phyloP scores from a whole-genome alignment of 352 stramenopile species.

The Pythium monospermum region DNA sequence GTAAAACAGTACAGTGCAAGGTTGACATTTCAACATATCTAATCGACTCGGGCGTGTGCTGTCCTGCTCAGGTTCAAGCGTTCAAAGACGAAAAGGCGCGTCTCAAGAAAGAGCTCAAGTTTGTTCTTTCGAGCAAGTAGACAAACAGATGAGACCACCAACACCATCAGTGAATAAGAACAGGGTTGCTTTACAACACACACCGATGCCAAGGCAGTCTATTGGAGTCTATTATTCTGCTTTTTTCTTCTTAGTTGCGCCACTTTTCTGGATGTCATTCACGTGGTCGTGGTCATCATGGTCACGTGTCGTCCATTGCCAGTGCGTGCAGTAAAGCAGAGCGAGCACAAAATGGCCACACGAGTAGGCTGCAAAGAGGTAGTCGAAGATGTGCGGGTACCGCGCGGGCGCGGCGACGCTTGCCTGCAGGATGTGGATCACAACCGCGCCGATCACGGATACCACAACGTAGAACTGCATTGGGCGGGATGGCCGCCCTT shows the following conservation, averaged over 20 bases:
- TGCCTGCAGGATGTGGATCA: slow-evolving; percentile 52
- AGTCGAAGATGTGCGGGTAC: slow-evolving; percentile 85
- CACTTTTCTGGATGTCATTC: too few species aligned
- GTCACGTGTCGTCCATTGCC: slow-evolving; percentile 59
- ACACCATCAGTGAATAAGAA: neutral
- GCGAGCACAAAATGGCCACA: slow-evolving; percentile 70
- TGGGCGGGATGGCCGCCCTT: slow-evolving; percentile 30
- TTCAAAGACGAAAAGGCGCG: slow-evolving; percentile 84
- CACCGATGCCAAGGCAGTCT: neutral
- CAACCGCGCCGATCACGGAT: slow-evolving; percentile 43
- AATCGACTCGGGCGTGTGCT: too few species aligned
- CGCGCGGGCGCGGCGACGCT: slow-evolving; percentile 38
- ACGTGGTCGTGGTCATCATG: slow-evolving; percentile 11
- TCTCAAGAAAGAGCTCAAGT: slow-evolving; percentile 83
- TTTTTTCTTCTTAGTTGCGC: slow-evolving; percentile 1
- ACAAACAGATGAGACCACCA: neutral
- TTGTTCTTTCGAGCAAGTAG: slow-evolving; percentile 62
- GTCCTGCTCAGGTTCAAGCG: slow-evolving; percentile 55
- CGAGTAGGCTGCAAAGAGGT: slow-evolving; percentile 76
- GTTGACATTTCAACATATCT: too few species aligned
- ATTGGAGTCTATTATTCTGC: slow-evolving; percentile 7
- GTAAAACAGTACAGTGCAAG: too few species aligned
- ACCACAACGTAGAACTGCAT: slow-evolving; percentile 44
- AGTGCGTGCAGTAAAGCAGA: slow-evolving; percentile 78
- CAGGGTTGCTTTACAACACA: too few species aligned